These are phyloP conservation scores for Bipolaris oryzae DNA, from an alignment of 2,329 filamentous ascomycete species.

Conservation along the genomic window DNA sequence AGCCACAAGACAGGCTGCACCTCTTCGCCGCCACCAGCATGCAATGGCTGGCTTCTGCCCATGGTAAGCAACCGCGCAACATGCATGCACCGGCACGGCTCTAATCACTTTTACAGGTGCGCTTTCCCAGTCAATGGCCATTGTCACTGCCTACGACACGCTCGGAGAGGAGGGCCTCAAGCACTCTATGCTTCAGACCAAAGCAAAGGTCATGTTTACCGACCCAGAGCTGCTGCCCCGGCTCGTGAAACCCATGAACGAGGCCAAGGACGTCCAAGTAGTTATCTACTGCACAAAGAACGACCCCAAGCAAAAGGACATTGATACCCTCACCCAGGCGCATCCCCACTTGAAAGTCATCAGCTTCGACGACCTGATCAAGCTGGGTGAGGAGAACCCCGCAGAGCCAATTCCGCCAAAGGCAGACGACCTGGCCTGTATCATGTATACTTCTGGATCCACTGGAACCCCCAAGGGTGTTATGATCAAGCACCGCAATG, in stretches of 20 bases:
- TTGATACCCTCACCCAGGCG: slow-evolving; percentile 60
- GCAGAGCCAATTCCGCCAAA: slow-evolving; percentile 73
- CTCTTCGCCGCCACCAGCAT: slow-evolving; percentile 81
- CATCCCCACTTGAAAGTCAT: slow-evolving; percentile 60
- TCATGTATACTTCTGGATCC: slow-evolving; percentile 84
- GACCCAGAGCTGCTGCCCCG: slow-evolving; percentile 74
- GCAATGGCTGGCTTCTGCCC: slow-evolving; percentile 83
- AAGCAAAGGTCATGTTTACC: slow-evolving; percentile 81
- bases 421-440: slow-evolving; percentile 79
- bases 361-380: slow-evolving; percentile 62
- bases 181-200: slow-evolving; percentile 83
- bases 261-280: slow-evolving; percentile 61
- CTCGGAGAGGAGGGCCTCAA: slow-evolving; percentile 82
- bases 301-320: slow-evolving; percentile 58
- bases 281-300: slow-evolving; percentile 65
- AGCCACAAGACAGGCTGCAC: slow-evolving; percentile 71
- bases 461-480: slow-evolving; percentile 91
- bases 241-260: slow-evolving; percentile 60
- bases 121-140: slow-evolving; percentile 82
- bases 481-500: slow-evolving; percentile 77
- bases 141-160: slow-evolving; percentile 95
- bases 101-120: slow-evolving; percentile 54
- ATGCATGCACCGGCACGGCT: background rate
- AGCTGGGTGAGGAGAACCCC: slow-evolving; percentile 67
- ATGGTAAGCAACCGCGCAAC: slow-evolving; percentile 56